A percentile compares a stretch with the other conserved stretches of the same genome.
phyloP scores from a whole-genome alignment of 2,329 filamentous ascomycete genomes.

The Gremmenia infestans region DNA sequence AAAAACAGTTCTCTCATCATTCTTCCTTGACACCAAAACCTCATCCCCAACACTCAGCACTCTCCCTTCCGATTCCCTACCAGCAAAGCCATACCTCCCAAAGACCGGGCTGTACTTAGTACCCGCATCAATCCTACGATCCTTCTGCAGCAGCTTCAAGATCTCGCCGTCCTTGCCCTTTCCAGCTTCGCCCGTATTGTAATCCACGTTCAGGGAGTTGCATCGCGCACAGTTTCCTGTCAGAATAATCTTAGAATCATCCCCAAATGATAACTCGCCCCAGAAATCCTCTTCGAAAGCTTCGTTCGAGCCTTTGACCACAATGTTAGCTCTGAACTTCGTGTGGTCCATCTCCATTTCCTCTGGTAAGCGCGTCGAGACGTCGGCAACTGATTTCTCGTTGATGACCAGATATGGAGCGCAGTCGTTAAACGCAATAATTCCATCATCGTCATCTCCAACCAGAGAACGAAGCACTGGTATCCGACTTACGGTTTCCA shows the following conservation, averaged over 20 bases:
- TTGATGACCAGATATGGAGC: conserved; percentile 72
- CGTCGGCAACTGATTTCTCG: conserved; percentile 61
- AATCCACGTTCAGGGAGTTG: conserved; percentile 66
- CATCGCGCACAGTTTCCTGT: conserved; percentile 69
- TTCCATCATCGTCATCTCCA: conserved; percentile 33
- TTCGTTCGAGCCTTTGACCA: conserved; percentile 51
- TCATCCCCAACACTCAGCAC: conserved; percentile 43
- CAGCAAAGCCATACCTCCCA: conserved; percentile 65
- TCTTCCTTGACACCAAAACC: conserved; percentile 39
- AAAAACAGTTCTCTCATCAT: conserved; percentile 40
- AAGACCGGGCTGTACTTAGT: conserved; percentile 65
- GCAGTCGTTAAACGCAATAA: conserved; percentile 67
- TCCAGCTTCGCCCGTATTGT: conserved; percentile 55
- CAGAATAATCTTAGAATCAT: conserved; percentile 43
- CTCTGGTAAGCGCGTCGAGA: conserved; percentile 51
- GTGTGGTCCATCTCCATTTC: conserved; percentile 54
- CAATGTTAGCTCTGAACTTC: conserved; percentile 70
- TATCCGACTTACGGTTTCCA: conserved; percentile 14
- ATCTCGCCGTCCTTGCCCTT: conserved; percentile 54
- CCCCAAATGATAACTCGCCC: conserved; percentile 50
- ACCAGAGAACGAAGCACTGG: conserved; percentile 18
- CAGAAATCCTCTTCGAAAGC: conserved; percentile 70
- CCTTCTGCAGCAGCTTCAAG: conserved; percentile 64
- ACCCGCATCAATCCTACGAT: conserved; percentile 66
- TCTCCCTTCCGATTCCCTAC: conserved; percentile 24